Evolutionary conservation across 2,329 filamentous ascomycete species (phyloP).

Genomic region (Lasiodiplodia sp.): DNA sequence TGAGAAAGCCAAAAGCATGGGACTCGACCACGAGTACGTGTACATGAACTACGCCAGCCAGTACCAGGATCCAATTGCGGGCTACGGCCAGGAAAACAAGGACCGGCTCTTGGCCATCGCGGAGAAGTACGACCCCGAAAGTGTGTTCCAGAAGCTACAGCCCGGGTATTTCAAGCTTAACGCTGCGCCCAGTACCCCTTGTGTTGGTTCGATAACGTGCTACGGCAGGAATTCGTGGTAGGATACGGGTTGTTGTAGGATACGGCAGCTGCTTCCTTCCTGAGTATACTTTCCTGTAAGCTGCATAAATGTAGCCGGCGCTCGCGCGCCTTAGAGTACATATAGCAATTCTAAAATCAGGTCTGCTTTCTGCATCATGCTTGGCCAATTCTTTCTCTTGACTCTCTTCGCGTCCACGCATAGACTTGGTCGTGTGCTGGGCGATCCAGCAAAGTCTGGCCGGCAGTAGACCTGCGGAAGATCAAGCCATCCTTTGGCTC

Average conservation of each 20-base stretch:
- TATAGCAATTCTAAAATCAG: not conserved
- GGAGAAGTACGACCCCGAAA: conserved; percentile 49
- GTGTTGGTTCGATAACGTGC: conserved; percentile 12
- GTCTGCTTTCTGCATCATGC: not conserved
- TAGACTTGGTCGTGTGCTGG: not conserved
- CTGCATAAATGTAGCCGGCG: conserved; percentile 1
- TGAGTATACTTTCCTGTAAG: conserved; percentile 11
- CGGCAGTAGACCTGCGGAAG: not conserved
- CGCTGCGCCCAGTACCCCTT: conserved; percentile 29
- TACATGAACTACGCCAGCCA: conserved; percentile 59
- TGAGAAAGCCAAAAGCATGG: conserved; percentile 31
- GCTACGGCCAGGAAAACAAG: conserved; percentile 51
- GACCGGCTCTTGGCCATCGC: conserved; percentile 44
- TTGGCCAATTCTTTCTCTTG: not conserved
- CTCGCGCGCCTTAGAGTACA: not conserved
- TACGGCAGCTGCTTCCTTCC: conserved; percentile 1
- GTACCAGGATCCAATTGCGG: conserved; percentile 51
- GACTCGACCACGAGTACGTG: conserved; percentile 44
- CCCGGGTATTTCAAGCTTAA: conserved; percentile 55
- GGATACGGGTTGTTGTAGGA: not conserved
- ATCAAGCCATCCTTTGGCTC: not conserved
- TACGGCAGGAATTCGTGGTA: not conserved
- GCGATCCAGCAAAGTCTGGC: not conserved
- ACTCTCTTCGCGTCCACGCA: not conserved
- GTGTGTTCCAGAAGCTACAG: conserved; percentile 50